A percentile compares a stretch with the other conserved stretches of the same genome.
Evolutionary conservation across 1,139 yeast genomes (phyloP).

Genomic region (Candida sp.): DNA sequence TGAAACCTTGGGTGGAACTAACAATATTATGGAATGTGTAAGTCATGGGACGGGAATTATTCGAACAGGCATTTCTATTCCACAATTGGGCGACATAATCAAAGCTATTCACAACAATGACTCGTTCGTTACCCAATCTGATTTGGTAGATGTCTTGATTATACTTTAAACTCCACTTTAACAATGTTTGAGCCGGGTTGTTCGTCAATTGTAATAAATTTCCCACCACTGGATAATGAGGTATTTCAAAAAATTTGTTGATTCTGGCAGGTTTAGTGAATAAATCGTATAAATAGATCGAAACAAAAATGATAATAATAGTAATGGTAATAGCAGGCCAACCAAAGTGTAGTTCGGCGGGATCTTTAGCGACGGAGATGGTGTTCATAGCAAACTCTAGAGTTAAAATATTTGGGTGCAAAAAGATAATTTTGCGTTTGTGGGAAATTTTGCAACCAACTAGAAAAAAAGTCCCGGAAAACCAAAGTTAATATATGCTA

Average conservation of each 20-base stretch:
- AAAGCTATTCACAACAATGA: slow-evolving; percentile 64
- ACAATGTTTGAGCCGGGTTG: slow-evolving; percentile 52
- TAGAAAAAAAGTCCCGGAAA: not conserved
- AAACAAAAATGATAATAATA: not conserved
- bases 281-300: not conserved
- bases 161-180: slow-evolving; percentile 43
- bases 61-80: slow-evolving; percentile 49
- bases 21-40: slow-evolving; percentile 69
- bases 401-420: not conserved
- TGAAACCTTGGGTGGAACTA: slow-evolving; percentile 60
- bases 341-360: not conserved
- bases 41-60: slow-evolving; percentile 64
- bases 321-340: not conserved
- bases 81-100: slow-evolving; percentile 53
- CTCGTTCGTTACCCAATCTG: slow-evolving; percentile 52
- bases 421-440: not conserved
- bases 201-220: slow-evolving; percentile 43
- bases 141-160: slow-evolving; percentile 55
- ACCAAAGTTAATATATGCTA: not conserved
- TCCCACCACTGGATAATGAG: slow-evolving; percentile 54
- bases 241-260: slow-evolving; percentile 30
- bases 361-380: not conserved
- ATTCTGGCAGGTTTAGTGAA: not conserved
- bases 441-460: not conserved
- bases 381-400: not conserved